Conservation (phyloP, 139 green algal genomes). For the Zygnema circumcarinatum region DNA sequence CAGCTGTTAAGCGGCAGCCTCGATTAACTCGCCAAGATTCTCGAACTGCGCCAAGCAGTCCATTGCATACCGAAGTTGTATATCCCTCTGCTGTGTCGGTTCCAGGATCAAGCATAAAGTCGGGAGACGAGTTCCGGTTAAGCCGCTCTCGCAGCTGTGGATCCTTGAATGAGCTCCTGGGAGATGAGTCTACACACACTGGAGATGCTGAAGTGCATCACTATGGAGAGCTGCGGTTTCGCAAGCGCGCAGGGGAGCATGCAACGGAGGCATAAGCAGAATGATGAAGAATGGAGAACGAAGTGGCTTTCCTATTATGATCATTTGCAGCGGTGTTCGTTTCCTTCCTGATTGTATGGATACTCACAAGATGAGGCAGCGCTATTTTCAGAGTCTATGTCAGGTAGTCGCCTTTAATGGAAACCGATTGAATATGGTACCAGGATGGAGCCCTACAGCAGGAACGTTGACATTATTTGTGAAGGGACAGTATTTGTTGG, state of each 20-base stretch:
- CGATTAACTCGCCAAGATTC: not conserved
- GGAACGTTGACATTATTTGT: too few relatives aligned
- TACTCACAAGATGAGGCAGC: too few relatives aligned
- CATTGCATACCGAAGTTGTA: not conserved
- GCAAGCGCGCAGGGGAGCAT: slow-evolving; percentile 3
- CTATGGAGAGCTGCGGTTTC: not conserved
- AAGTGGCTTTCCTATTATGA: not conserved
- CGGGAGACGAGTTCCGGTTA: not conserved
- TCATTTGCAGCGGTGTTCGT: not conserved
- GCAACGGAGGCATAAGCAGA: not conserved
- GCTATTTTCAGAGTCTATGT: too few relatives aligned
- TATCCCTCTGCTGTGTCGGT: not conserved
- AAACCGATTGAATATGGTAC: too few relatives aligned
- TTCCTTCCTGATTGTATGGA: too few relatives aligned
- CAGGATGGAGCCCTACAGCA: too few relatives aligned
- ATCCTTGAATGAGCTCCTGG: not conserved
- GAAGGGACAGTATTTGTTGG: too few relatives aligned
- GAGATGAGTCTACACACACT: not conserved
- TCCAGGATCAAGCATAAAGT: not conserved
- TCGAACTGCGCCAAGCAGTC: not conserved
- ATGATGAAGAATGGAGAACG: too few relatives aligned
- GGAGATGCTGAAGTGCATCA: slow-evolving; percentile 10
- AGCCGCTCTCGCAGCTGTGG: not conserved
- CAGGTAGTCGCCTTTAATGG: too few relatives aligned
- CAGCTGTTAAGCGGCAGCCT: not conserved